Base-by-base conservation (phyloP, 78 protist genomes). In the Cavenderia fasciculata region DNA sequence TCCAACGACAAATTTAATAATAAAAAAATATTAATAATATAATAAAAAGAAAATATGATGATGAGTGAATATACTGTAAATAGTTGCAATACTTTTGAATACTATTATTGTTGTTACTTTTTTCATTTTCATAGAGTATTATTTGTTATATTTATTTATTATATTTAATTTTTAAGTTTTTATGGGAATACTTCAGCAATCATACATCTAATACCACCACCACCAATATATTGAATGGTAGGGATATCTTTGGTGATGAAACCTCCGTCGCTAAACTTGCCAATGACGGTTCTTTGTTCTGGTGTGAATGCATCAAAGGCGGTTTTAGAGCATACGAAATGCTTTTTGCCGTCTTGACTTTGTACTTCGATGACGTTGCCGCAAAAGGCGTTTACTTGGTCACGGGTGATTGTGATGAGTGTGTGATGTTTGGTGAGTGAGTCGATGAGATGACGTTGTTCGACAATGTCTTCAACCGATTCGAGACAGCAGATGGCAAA, bases 181-280 rank as follows among this genome's bases (percentile, higher is more conserved):
- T n/a, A n/a, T n/a, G n/a, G n/a, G 16, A 54, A 69, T 36, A 88
- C 41, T 57, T 94, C 96, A n/a, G 93, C 96, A 46, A 94, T 72
- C 92, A 86, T 87, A 68, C 96, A 94, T 40, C 96, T 40, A 4
- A 77, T 93, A 74, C 92, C 78, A 61, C 96, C 94, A 79, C 96
- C 96, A 43, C 96, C 96, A 51, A 72, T 66, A 29, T 44, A 33
- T 57, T 94, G 95, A 23, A 94, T 94, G 23, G 82, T 69, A 57
- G 85, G 85, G 6, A 89, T 89, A 33, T 49, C 84, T 21, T 41
- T 38, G n/a, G 71, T 34, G 21, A 77, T 77, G 29, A 77, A 61
- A 34, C 76, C 76, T 4, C 47, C 54, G 44, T 29, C 33, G 29
- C 44, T 31, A 59, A 85, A 75, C 19, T 61, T 11, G 4, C 19